These are phyloP conservation scores for Petrea volubilis DNA, from an alignment of 257 asterid species.

Conservation along the genomic window DNA sequence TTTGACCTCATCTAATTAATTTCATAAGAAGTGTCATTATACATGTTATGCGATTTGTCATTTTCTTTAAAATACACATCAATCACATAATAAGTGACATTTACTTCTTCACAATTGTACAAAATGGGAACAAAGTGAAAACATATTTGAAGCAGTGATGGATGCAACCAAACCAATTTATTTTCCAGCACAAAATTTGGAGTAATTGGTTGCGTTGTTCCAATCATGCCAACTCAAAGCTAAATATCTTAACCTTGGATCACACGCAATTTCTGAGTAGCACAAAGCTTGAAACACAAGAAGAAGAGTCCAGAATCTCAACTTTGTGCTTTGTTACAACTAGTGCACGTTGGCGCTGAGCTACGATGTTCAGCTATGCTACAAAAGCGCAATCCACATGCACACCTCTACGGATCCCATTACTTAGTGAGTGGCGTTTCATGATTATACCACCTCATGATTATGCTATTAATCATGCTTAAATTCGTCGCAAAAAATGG, in stretches of 20 bases:
- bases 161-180: too few relatives aligned
- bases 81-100: too few relatives aligned
- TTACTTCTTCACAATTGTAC: too few relatives aligned
- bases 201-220: neutral
- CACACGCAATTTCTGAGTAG: neutral
- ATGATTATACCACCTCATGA: neutral
- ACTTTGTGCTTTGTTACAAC: constrained; percentile 1
- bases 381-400: neutral
- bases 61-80: too few relatives aligned
- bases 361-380: neutral
- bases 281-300: neutral
- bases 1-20: too few relatives aligned
- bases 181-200: too few relatives aligned
- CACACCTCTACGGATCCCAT: neutral
- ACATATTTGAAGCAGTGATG: too few relatives aligned
- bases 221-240: neutral
- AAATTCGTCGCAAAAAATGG: too few relatives aligned
- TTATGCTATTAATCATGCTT: too few relatives aligned
- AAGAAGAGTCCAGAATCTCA: neutral
- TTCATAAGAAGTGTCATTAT: too few relatives aligned
- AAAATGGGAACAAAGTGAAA: too few relatives aligned
- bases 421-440: neutral
- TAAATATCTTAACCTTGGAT: neutral
- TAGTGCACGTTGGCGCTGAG: neutral
- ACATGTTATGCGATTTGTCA: too few relatives aligned